Percentiles rank a stretch among this genome's conserved stretches.
These are phyloP conservation scores for Hanseniaspora mollemarum DNA, from an alignment of 805 yeast genomes.

Conservation along the genomic window DNA sequence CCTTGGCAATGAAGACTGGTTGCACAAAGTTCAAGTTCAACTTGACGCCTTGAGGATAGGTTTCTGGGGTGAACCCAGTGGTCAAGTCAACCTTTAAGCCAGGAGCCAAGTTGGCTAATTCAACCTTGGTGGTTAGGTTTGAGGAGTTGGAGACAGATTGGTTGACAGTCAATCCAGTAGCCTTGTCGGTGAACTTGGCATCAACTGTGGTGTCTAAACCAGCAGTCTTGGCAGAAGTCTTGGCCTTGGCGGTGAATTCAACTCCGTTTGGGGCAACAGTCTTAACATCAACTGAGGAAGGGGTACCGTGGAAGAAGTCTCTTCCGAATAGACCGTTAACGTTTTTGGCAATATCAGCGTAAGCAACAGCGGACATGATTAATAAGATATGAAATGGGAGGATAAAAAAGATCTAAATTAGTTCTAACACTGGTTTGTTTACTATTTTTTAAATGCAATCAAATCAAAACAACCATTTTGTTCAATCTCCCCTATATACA, in stretches of 20 bases:
- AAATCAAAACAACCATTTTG: background rate
- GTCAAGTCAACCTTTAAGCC: constrained; percentile 89
- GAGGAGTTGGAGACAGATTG: constrained; percentile 98
- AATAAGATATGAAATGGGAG: background rate
- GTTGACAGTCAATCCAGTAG: constrained; percentile 81
- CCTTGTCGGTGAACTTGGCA: constrained; percentile 85
- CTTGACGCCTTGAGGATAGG: constrained; percentile 71
- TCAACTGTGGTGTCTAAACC: constrained; percentile 81
- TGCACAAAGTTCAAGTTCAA: constrained; percentile 83
- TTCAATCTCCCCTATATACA: too few species aligned
- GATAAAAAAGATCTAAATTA: background rate
- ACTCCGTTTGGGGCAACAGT: constrained; percentile 95
- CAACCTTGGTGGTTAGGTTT: constrained; percentile 82
- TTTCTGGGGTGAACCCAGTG: constrained; percentile 76
- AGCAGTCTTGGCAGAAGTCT: constrained; percentile 63
- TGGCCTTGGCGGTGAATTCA: constrained; percentile 86
- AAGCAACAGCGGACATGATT: constrained; percentile 74
- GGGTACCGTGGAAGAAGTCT: constrained; percentile 87
- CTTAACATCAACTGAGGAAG: constrained; percentile 79
- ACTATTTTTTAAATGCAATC: background rate
- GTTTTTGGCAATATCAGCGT: constrained; percentile 84
- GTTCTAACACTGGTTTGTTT: background rate
- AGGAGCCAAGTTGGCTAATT: constrained; percentile 82
- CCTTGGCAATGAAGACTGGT: constrained; percentile 87
- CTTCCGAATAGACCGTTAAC: constrained; percentile 78